Evolutionary conservation across 805 yeast species (phyloP), one percentile per base, ranked within the genome.

Genomic region (Saccharomycopsis synnaedendra): DNA sequence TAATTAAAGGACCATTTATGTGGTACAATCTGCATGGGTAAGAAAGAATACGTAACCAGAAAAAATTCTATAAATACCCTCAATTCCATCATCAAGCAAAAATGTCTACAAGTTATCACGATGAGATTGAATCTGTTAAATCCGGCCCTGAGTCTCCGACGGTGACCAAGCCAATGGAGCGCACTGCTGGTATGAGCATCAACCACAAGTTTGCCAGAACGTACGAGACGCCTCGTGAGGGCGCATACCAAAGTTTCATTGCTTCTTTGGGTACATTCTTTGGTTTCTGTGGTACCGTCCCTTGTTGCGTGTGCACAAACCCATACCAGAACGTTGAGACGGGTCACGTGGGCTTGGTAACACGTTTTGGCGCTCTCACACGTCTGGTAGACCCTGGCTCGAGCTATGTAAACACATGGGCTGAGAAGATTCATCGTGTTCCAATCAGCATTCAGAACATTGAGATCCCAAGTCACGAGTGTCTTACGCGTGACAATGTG

Each of bases 401-500:
- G 40, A 66, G 73, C 11, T 75, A 75, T 56, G 78, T 81, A 45
- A 81, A 81, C 61, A 77, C 78, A n/a, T 68, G 80, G 66, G 70
- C 78, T 44, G 88, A 81, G 57, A 71, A 64, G 49, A 60, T 81
- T 53, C 63, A 65, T 50, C 55, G 59, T 29, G 80, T 77, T 11
- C 71, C 72, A 54, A 70, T 81, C 55, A 75, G 72, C 67, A 67
- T 77, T 54, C 76, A 70, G 60, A 80, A 80, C 32, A 63, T 73
- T 54, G 85, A 80, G 51, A 72, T 81, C 40, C 84, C 85, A 1
- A 74, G 76, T n/a, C 82, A 80, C 59, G 66, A 69, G 39, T 80
- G 85, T 64, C 71, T 81, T 65, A 81, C 88, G n/a, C 71, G 74
- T 57, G 88, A 81, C 60, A 81, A 81, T 54, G 83, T 81, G 48